phyloP scores from a whole-genome alignment of 2,329 filamentous ascomycete genomes.

The Metarhizium guizhouense region DNA sequence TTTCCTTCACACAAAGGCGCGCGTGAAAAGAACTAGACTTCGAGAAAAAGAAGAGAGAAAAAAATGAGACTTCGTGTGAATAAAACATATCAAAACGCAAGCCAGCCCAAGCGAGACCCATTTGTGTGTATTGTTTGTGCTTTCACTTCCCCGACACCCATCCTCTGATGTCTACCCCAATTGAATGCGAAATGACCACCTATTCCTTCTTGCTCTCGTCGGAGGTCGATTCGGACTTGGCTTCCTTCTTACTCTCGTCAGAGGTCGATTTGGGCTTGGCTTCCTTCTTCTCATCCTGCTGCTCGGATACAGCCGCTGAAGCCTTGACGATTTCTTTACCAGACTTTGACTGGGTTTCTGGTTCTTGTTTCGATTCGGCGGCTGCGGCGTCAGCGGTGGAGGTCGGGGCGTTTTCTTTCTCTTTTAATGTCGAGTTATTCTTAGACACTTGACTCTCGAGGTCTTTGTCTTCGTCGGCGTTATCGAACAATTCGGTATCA shows the following conservation, averaged over 20 bases:
- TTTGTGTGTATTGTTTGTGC: background rate
- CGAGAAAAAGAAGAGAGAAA: background rate
- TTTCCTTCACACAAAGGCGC: background rate
- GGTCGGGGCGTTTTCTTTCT: constrained; percentile 11
- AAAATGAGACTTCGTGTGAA: background rate
- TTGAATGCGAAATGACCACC: constrained; percentile 16
- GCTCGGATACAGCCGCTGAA: constrained; percentile 1
- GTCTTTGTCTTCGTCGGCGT: constrained; percentile 76
- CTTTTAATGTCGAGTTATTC: constrained; percentile 22
- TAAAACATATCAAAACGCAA: constrained; percentile 3
- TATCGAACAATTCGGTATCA: constrained; percentile 91
- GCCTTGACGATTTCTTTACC: background rate
- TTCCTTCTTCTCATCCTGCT: constrained; percentile 16
- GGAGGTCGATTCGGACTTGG: constrained; percentile 13
- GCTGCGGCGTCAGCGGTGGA: constrained; percentile 11
- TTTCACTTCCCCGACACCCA: background rate
- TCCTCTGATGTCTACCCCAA: background rate
- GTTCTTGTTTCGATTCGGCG: constrained; percentile 8
- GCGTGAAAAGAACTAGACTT: background rate
- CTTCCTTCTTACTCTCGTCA: constrained; percentile 26
- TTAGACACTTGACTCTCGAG: constrained; percentile 76
- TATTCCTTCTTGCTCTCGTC: constrained; percentile 28
- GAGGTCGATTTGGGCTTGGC: constrained; percentile 15
- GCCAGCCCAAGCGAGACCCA: constrained; percentile 2
- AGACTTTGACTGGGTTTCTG: constrained; percentile 9